These are phyloP conservation scores for Zygosaccharomyces rouxii DNA, from an alignment of 805 yeast genomes.

Conservation along the genomic window DNA sequence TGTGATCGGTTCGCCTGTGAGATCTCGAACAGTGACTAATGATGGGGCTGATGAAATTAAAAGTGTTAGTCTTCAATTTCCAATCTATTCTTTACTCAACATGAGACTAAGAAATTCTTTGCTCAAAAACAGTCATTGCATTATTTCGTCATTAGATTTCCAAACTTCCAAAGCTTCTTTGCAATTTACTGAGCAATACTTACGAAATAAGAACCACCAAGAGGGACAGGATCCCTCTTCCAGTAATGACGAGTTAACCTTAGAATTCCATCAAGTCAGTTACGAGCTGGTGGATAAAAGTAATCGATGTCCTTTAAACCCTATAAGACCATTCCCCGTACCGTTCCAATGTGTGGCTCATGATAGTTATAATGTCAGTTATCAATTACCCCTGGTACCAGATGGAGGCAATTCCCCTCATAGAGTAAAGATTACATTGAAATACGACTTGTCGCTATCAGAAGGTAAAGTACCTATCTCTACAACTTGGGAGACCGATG, in stretches of 20 bases:
- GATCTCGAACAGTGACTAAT: not conserved
- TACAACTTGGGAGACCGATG: conserved; percentile 34
- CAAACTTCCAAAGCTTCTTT: conserved; percentile 29
- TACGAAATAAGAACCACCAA: not conserved
- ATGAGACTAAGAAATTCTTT: conserved; percentile 32
- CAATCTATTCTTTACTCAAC: conserved; percentile 32
- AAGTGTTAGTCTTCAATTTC: conserved; percentile 19
- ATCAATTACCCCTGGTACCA: conserved; percentile 24
- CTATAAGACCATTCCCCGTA: conserved; percentile 20
- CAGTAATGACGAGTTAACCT: conserved; percentile 1
- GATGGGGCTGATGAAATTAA: not conserved
- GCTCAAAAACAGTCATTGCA: conserved; percentile 18
- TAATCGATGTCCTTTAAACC: conserved; percentile 20
- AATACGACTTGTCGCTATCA: conserved; percentile 14
- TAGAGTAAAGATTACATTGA: conserved; percentile 24
- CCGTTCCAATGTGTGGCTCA: conserved; percentile 22
- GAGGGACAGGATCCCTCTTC: not conserved
- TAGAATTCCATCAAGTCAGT: conserved; percentile 17
- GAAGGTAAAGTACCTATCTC: conserved; percentile 15
- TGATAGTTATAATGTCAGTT: conserved; percentile 29
- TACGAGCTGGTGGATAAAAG: conserved; percentile 23
- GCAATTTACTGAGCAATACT: conserved; percentile 17
- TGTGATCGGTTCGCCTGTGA: not conserved
- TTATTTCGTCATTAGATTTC: conserved; percentile 33
- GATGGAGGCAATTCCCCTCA: conserved; percentile 18